Evolutionary conservation across 106 monocot genomes (phyloP), one percentile per base, ranked within the genome.

Genomic region (Hemerocallis citrina): DNA sequence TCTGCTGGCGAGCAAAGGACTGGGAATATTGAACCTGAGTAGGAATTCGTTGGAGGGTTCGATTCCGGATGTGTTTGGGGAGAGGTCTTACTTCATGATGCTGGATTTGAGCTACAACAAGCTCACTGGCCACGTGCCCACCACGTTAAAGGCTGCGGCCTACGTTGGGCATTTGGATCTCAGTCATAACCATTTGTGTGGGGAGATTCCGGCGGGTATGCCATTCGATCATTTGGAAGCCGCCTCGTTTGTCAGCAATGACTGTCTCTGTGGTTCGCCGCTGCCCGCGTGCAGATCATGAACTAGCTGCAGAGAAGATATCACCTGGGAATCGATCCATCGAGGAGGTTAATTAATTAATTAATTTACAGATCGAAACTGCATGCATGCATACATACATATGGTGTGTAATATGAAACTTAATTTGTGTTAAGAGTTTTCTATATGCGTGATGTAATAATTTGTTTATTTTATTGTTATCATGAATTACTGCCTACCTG

Each of bases 131-230:
- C 31, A 2, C 34, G 75, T 89, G 47, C 94, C 94, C 46, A 62
- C 27, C 74, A 63, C 89, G 24, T 51, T 94, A 20, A 13, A 59
- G 8, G 38, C 63, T 35, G 85, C 82, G 34, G 57, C 57, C 36
- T 89, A 74, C 57, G 75, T 94, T 3, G 89, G 94, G 0, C 94
- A 94, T 47, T 63, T 94, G 39, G 94, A 94, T 42, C 61, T 94
- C 14, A 89, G 93, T 77, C 76, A 89, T 51, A 94, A 94, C 75
- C 82, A 76, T 67, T 68, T 94, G 16, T 94, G 89, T 63, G 89
- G 94, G 29, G 49, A 59, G 66, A 83, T 94, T 31, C 93, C 93
- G 17, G 23, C 30, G 25, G 81, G 82, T 12, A 14, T 77, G 50
- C 85, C 82, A 14, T 94, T 85, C 68, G 77, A 85, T 59, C 85